Evolutionary conservation across 2,329 filamentous ascomycete species (phyloP).

Genomic region (Penicillium sp.): DNA sequence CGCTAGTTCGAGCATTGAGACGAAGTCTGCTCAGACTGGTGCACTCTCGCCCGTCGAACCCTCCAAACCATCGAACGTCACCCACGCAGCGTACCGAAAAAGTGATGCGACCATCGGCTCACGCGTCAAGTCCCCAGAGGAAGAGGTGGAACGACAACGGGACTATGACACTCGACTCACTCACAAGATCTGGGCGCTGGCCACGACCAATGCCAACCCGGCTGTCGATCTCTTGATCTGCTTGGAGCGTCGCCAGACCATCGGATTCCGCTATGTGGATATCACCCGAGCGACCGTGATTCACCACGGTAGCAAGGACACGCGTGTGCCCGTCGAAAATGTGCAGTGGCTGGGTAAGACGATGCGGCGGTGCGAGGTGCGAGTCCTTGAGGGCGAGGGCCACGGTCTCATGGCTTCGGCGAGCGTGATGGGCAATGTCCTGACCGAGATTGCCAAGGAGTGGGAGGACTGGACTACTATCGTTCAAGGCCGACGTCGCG

Average conservation of each 20-base stretch:
- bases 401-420: slow-evolving; percentile 97
- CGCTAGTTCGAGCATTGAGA: slow-evolving; percentile 10
- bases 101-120: slow-evolving; percentile 28
- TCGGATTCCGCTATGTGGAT: slow-evolving; percentile 96
- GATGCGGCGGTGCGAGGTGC: slow-evolving; percentile 90
- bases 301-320: slow-evolving; percentile 89
- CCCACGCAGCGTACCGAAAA: slow-evolving; percentile 19
- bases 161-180: slow-evolving; percentile 83
- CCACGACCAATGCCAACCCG: slow-evolving; percentile 88
- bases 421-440: slow-evolving; percentile 86
- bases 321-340: slow-evolving; percentile 90
- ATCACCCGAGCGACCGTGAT: slow-evolving; percentile 90
- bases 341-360: slow-evolving; percentile 91
- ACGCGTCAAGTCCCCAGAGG: slow-evolving; percentile 24
- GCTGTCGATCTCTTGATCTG: slow-evolving; percentile 92
- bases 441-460: slow-evolving; percentile 91
- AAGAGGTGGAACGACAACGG: slow-evolving; percentile 41
- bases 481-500: slow-evolving; percentile 47
- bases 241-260: slow-evolving; percentile 83
- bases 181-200: slow-evolving; percentile 90
- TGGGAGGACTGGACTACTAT: slow-evolving; percentile 84
- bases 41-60: slow-evolving; percentile 21
- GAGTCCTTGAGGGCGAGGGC: slow-evolving; percentile 86
- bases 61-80: slow-evolving; percentile 20
- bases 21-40: slow-evolving; percentile 21